phyloP scores from a whole-genome alignment of 768 basidiomycete genomes.

The Suillus ampliporus region DNA sequence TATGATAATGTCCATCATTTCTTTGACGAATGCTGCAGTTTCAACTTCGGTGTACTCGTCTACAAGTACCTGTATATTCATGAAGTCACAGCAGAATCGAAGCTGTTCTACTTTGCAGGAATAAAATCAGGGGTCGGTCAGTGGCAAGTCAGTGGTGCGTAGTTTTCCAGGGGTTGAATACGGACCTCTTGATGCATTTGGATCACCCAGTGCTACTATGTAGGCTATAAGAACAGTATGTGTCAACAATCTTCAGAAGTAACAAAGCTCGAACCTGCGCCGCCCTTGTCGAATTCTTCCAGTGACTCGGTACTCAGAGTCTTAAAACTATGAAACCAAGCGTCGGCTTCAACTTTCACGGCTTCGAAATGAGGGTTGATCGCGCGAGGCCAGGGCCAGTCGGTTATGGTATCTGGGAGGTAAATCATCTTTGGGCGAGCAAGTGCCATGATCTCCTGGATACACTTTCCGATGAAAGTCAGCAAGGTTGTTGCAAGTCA shows the following conservation, averaged over 20 bases:
- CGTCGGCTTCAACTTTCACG: slow-evolving; percentile 40
- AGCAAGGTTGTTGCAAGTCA: no score
- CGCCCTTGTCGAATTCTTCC: slow-evolving; percentile 45
- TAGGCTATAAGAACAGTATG: not conserved
- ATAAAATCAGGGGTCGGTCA: slow-evolving; percentile 1
- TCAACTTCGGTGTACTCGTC: no score
- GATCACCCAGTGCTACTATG: slow-evolving; percentile 11
- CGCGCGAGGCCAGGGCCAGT: slow-evolving; percentile 50
- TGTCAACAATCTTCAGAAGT: not conserved
- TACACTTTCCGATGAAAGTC: no score
- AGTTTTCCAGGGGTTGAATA: not conserved
- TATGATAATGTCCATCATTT: slow-evolving; percentile 10
- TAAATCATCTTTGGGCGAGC: slow-evolving; percentile 10
- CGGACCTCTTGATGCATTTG: slow-evolving; percentile 11
- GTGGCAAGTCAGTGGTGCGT: no score
- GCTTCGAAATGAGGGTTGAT: slow-evolving; percentile 45
- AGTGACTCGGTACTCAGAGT: slow-evolving; percentile 42
- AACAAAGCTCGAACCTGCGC: slow-evolving; percentile 37
- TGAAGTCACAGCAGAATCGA: slow-evolving; percentile 36
- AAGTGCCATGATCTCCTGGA: no score
- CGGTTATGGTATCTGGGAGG: slow-evolving; percentile 45
- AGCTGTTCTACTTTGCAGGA: slow-evolving; percentile 24
- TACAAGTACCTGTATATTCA: no score
- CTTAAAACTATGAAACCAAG: slow-evolving; percentile 45
- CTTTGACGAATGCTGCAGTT: not conserved